phyloP scores from a whole-genome alignment of 768 basidiomycete genomes.

The Dendrothele bispora region DNA sequence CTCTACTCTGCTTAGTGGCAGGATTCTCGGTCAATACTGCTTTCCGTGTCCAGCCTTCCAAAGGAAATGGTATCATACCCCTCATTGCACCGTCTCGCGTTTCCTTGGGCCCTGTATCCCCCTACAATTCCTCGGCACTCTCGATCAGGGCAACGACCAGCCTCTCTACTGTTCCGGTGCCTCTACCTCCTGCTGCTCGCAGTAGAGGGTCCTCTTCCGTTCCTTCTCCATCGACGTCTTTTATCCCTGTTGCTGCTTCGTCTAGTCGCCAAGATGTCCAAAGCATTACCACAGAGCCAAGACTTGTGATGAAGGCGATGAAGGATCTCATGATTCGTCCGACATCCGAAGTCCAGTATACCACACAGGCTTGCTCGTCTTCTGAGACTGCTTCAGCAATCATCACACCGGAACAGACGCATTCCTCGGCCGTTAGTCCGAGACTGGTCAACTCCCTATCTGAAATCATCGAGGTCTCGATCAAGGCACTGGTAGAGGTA shows the following conservation, averaged over 20 bases:
- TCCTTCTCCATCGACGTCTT: constrained; percentile 24
- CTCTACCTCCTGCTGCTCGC: not conserved
- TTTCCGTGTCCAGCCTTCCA: constrained; percentile 28
- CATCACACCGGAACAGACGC: constrained; percentile 19
- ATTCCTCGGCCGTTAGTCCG: constrained; percentile 36
- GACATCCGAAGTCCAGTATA: no score
- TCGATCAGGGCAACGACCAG: constrained; percentile 1
- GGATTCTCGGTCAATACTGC: constrained; percentile 53
- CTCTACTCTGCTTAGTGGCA: constrained; percentile 64
- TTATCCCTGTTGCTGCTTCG: constrained; percentile 24
- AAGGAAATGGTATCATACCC: constrained; percentile 1
- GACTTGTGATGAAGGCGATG: constrained; percentile 17
- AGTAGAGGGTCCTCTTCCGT: constrained; percentile 24
- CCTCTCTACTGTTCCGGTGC: constrained; percentile 2
- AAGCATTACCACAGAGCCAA: no score
- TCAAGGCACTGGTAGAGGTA: constrained; percentile 41
- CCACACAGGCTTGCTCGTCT: no score
- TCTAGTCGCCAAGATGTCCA: constrained; percentile 17
- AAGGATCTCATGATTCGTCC: constrained; percentile 35
- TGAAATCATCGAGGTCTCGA: constrained; percentile 44
- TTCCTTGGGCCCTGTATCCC: not conserved
- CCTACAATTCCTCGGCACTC: constrained; percentile 3
- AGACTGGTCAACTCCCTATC: constrained; percentile 47
- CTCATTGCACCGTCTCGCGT: constrained; percentile 2
- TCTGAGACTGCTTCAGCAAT: constrained; percentile 16